A percentile compares a stretch with the other conserved stretches of the same genome.
Conservation (phyloP, 2,329 filamentous ascomycete species). For the Aspergillus udagawae region DNA sequence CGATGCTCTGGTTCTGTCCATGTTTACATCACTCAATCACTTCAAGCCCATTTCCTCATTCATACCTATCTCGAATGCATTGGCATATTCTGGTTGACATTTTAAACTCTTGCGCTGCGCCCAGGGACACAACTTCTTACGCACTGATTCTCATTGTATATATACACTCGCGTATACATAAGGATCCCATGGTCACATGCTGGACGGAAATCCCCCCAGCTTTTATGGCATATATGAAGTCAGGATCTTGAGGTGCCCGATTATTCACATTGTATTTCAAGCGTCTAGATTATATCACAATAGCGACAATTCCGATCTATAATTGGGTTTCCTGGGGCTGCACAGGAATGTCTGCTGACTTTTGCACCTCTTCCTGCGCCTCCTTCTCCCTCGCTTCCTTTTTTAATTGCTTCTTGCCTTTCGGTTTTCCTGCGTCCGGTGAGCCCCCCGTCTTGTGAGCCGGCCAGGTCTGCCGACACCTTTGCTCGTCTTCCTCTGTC, state of each 20-base stretch:
- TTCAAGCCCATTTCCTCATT: not conserved
- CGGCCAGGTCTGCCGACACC: conserved; percentile 61
- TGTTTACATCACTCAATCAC: not conserved
- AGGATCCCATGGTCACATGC: not conserved
- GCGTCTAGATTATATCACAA: not conserved
- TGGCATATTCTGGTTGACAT: not conserved
- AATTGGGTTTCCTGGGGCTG: not conserved
- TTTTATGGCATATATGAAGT: conserved; percentile 2
- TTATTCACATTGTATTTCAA: not conserved
- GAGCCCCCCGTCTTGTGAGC: conserved; percentile 49
- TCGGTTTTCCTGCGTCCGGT: conserved; percentile 20
- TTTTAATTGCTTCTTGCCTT: conserved; percentile 39
- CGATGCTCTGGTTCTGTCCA: not conserved
- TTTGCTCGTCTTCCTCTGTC: conserved; percentile 75
- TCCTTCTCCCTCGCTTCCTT: conserved; percentile 46
- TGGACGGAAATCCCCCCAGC: not conserved
- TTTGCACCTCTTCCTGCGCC: conserved; percentile 10
- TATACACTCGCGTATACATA: conserved; percentile 4
- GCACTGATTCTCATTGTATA: conserved; percentile 4
- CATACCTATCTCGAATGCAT: not conserved
- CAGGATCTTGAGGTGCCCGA: not conserved
- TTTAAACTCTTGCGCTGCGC: not conserved
- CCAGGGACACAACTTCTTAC: not conserved
- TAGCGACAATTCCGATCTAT: not conserved
- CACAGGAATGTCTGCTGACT: conserved; percentile 1